phyloP scores from a whole-genome alignment of 805 yeast species.

The Candida argentea region DNA sequence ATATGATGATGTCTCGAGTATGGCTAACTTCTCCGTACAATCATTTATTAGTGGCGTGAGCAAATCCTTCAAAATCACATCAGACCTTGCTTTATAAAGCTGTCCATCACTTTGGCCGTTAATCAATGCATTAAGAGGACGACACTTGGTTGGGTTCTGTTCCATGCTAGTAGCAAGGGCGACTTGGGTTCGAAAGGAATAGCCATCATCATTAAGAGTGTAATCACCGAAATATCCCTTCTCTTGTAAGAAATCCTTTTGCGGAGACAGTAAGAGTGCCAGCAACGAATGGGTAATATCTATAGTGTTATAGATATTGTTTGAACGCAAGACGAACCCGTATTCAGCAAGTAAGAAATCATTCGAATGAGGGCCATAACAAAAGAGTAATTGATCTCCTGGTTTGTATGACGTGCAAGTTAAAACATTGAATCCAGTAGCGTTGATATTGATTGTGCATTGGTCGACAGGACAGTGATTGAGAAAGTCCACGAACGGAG shows the following conservation, averaged over 20 bases:
- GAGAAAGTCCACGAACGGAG: slow-evolving; percentile 82
- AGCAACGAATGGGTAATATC: slow-evolving; percentile 45
- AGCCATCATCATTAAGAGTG: slow-evolving; percentile 43
- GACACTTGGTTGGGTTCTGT: slow-evolving; percentile 16
- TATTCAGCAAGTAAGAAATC: slow-evolving; percentile 77
- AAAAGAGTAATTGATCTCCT: slow-evolving; percentile 54
- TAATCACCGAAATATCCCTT: slow-evolving; percentile 65
- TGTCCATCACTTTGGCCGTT: slow-evolving; percentile 42
- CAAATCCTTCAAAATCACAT: slow-evolving; percentile 21
- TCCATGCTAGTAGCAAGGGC: slow-evolving; percentile 56
- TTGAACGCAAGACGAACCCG: slow-evolving; percentile 52
- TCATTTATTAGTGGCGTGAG: slow-evolving; percentile 17
- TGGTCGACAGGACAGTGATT: slow-evolving; percentile 58
- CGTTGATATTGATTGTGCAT: slow-evolving; percentile 38
- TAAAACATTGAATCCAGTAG: slow-evolving; percentile 43
- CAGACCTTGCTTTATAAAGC: slow-evolving; percentile 14
- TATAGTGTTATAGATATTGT: slow-evolving; percentile 60
- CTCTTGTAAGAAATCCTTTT: slow-evolving; percentile 36
- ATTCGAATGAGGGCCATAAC: slow-evolving; percentile 86
- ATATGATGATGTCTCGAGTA: too few species aligned
- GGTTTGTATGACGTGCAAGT: slow-evolving; percentile 17
- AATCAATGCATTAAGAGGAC: slow-evolving; percentile 26
- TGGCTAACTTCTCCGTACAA: slow-evolving; percentile 12
- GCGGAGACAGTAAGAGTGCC: slow-evolving; percentile 23
- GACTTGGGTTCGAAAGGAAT: slow-evolving; percentile 67